Base-by-base conservation (phyloP, 148 eudicot species). In the Cornus kousa region DNA sequence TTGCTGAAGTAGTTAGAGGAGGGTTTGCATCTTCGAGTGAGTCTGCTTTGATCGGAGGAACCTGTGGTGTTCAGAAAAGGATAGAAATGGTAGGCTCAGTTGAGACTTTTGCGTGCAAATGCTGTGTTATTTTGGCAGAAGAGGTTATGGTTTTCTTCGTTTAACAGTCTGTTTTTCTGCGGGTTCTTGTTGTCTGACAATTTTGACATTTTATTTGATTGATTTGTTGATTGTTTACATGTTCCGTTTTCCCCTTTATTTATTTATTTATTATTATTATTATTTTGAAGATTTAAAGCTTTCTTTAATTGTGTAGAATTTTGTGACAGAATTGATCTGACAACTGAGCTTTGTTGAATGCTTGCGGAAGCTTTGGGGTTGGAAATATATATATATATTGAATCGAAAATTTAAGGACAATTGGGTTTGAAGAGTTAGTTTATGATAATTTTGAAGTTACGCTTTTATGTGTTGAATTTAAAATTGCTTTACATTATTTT, bases 81-180 rank as follows among this genome's bases (percentile, higher is more conserved):
- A 59, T n/a, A n/a, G 39, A 75, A 62, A 75, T 75, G 77, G 77
- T 75, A 60, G 55, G 68, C 9, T 75, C 22, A 64, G 19, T 68
- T 68, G 46, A 2, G 48, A 9, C 32, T 37, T 74, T 74, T 35
- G 20, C 68, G 64, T 75, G 20, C 53, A 20, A 73, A 64, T 62
- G 20, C 55, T 37, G 4, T 37, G 28, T 33, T 59, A 1, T 74
- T 59, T 74, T 74, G 62, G 50, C 43, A 39, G 43, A 39, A 39
- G 43, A 39, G 50, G 23, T 33, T 17, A 48, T 72, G 28, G 20
- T 53, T 31, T 53, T 13, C 50, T 14, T 3, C 3, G 13, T 50
- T 50, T 50, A 74, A 17, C 28, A 28, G 28, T 28, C 28, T 28
- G 28, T 28, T 28, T 28, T 28, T 28, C 28, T 28, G 28, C 1